Evolutionary conservation across 345 rosid genomes (phyloP).

Genomic region (Lagerstroemia speciosa): DNA sequence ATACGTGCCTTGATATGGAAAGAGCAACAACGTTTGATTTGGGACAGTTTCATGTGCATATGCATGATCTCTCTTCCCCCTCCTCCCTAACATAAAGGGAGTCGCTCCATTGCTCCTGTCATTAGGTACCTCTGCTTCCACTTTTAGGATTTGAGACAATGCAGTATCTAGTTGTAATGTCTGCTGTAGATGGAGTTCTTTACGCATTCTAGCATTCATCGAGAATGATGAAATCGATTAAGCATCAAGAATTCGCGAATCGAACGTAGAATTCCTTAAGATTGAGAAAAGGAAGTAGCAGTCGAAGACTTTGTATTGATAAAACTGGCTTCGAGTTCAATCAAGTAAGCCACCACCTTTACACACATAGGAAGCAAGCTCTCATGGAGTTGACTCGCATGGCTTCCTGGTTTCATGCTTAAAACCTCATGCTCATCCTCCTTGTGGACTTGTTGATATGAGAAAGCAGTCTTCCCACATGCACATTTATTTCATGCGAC

Average conservation of each 20-base stretch:
- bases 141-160: background rate
- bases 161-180: background rate
- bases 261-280: background rate
- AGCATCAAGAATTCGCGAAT: background rate
- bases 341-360: background rate
- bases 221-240: background rate
- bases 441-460: too few relatives aligned
- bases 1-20: background rate
- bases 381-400: background rate
- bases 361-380: background rate
- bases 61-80: background rate
- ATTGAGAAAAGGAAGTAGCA: background rate
- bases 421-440: background rate
- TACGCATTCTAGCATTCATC: too few relatives aligned
- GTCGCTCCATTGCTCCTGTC: too few relatives aligned
- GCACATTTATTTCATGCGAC: background rate
- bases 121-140: background rate
- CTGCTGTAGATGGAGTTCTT: background rate
- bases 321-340: background rate
- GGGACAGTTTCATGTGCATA: background rate
- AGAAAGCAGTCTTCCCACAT: background rate
- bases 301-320: background rate
- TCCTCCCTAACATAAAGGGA: background rate
- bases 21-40: background rate
- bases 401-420: background rate